These are phyloP conservation scores for Sugiyamaella castrensis DNA, from an alignment of 1,139 yeast genomes.

Conservation along the genomic window DNA sequence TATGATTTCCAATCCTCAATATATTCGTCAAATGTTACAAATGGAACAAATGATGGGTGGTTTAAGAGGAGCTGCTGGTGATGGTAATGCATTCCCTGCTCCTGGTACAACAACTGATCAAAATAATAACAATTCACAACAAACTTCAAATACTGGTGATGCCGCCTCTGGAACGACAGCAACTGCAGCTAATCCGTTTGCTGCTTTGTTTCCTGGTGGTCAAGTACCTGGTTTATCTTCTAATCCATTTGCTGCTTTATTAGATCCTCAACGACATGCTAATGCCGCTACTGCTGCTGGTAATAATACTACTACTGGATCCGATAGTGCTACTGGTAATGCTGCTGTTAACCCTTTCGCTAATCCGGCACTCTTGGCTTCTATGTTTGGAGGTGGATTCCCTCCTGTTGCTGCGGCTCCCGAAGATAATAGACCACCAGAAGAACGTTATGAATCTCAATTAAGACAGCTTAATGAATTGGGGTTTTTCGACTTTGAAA, in stretches of 20 bases:
- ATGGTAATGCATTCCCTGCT: slow-evolving; percentile 48
- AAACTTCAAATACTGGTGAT: slow-evolving; percentile 18
- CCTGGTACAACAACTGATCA: slow-evolving; percentile 40
- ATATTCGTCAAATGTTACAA: slow-evolving; percentile 73
- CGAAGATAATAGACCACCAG: slow-evolving; percentile 87
- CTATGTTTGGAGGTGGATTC: slow-evolving; percentile 26
- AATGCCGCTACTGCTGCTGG: slow-evolving; percentile 16
- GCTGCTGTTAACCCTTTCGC: slow-evolving; percentile 18
- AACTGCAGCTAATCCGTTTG: slow-evolving; percentile 30
- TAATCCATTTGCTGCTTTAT: slow-evolving; percentile 28
- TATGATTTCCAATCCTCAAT: slow-evolving; percentile 53
- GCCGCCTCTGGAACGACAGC: slow-evolving; percentile 21
- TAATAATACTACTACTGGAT: slow-evolving; percentile 18
- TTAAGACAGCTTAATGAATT: slow-evolving; percentile 91
- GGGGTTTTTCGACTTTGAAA: slow-evolving; percentile 93
- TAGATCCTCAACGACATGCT: slow-evolving; percentile 8
- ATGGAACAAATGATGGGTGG: slow-evolving; percentile 57
- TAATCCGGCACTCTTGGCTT: slow-evolving; percentile 26
- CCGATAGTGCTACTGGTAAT: slow-evolving; percentile 9
- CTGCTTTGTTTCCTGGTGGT: slow-evolving; percentile 34
- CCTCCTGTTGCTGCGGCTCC: slow-evolving; percentile 36
- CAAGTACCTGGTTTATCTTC: slow-evolving; percentile 24
- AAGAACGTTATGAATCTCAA: slow-evolving; percentile 88
- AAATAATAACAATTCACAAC: slow-evolving; percentile 13
- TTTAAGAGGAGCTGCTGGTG: slow-evolving; percentile 21